Conservation (phyloP, 2,329 filamentous ascomycete species). For the Albophoma yamanashiensis region DNA sequence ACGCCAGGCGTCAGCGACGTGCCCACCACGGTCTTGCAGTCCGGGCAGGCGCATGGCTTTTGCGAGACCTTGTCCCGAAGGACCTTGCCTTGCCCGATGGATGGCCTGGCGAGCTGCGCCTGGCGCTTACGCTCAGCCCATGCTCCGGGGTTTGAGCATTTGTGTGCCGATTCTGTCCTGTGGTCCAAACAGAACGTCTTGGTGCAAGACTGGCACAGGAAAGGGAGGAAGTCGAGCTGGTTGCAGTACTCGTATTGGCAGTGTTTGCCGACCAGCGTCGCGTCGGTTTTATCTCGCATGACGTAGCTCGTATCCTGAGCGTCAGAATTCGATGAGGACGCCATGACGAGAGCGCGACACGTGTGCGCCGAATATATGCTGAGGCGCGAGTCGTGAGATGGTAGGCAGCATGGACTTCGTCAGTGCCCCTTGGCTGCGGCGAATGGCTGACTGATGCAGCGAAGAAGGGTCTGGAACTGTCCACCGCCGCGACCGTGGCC, state of each 20-base stretch:
- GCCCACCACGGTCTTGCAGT: constrained; percentile 62
- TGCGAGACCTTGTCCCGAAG: constrained; percentile 45
- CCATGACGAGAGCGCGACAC: constrained; percentile 29
- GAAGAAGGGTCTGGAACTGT: constrained; percentile 22
- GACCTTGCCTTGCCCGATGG: constrained; percentile 41
- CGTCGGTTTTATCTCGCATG: constrained; percentile 64
- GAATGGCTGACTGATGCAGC: constrained; percentile 4
- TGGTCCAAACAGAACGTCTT: constrained; percentile 89
- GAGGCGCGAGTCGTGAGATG: not conserved
- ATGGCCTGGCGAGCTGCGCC: constrained; percentile 41
- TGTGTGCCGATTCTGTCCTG: constrained; percentile 74
- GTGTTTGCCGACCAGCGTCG: constrained; percentile 77
- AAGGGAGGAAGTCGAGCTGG: constrained; percentile 92
- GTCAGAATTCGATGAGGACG: constrained; percentile 34
- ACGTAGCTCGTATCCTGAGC: constrained; percentile 48
- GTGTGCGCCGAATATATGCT: constrained; percentile 5
- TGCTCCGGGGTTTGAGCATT: constrained; percentile 48
- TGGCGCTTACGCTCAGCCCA: constrained; percentile 49
- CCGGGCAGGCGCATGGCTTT: constrained; percentile 55
- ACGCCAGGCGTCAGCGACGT: constrained; percentile 58
- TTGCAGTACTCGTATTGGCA: constrained; percentile 89
- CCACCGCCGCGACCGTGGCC: constrained; percentile 3
- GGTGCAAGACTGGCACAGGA: constrained; percentile 80
- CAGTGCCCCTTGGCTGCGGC: constrained; percentile 6
- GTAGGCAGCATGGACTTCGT: constrained; percentile 19